Base-by-base conservation (phyloP, 208 protist species). In the Wallacemonas sp. region DNA sequence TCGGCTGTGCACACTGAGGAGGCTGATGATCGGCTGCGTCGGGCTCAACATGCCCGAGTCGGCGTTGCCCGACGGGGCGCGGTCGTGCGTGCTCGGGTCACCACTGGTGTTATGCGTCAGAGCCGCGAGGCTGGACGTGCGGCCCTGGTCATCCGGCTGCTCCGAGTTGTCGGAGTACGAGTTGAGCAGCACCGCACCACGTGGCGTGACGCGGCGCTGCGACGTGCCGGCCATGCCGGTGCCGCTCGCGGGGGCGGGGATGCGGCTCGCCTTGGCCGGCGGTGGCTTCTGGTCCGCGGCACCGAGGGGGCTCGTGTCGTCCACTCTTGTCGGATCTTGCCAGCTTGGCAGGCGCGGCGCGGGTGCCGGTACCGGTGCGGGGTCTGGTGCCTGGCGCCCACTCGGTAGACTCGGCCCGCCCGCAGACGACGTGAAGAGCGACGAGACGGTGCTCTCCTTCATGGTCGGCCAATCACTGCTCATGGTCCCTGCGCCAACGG, bases 371-470 rank as follows among this genome's bases (percentile, higher is more conserved):
- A 17, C 17, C 17, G 41, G 19, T n/a, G n/a, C 44, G 19, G 44
- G 5, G 44, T 49, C 17, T 5, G 44, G 9, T 17, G 44, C n/a
- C n/a, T n/a, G n/a, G n/a, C 19, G 17, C 17, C 5, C 5, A 49
- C 44, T 23, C 17, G 17, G 44, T 8, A 17, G 5, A 49, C 17
- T 8, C 44, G 4, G 14, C 52, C 29, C 30, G 26, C 32, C 17
- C 29, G 29, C 16, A n/a, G 32, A 8, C 14, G 52, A 58, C 12
- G 24, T 39, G 32, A 58, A 58, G 30, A 58, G 52, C 32, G 52
- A 58, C n/a, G 52, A 58, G 12, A 58, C 52, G 6, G 52, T 58
- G 52, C 30, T 58, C 52, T 58, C 52, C 12, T 41, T 41, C 36
- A 41, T 41, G 9, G 36, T 41, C 36, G 36, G 36, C 36, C 36